Base-by-base conservation (phyloP, 805 yeast species). In the Ogataea wickerhamii region DNA sequence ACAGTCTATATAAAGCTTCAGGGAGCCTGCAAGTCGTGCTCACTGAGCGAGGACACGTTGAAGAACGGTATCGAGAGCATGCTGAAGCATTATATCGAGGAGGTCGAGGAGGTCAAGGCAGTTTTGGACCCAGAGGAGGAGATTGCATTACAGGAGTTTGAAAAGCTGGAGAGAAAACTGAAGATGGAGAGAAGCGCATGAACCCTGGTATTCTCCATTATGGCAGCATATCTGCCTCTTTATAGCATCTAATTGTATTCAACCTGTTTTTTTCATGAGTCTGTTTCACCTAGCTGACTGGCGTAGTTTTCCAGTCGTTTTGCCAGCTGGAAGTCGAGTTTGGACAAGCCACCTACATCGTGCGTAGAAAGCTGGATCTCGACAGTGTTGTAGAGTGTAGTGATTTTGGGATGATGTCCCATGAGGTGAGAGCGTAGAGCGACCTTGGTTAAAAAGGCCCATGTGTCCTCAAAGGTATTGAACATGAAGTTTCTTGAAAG, bases 71-170 rank as follows among this genome's bases (percentile, higher is more conserved):
- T 80, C 34, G 87, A 80, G 55, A 69, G 79, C 30, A 80, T 80
- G 87, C 61, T 80, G 58, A 80, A 76, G 51, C 76, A 78, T 58
- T 80, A 80, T 55, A 74, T 80, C 23, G 86, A 80, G 41, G 87
- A 80, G 50, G 86, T 80, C 14, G 68, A 70, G 43, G 66, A 68
- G 34, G 87, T 80, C 6, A 70, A 64, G 46, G 52, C 64, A 1
- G 52, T 63, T 2, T 37, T 64, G 36, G 68, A 64, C 33, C 66
- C 66, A 11, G 68, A 64, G 47, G 68, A 64, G 39, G 67, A 63
- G 60, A 73, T 87, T 27, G 91, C 95, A 1, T 60, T 86, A 34
- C 74, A 77, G 45, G 95, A 88, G 62, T 87, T 87, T 61, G 91
- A 86, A 54, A 85, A 86, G 61, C 72, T 88, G 37, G 97, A 88